phyloP scores from a whole-genome alignment of 805 yeast species.

The Candida takata region DNA sequence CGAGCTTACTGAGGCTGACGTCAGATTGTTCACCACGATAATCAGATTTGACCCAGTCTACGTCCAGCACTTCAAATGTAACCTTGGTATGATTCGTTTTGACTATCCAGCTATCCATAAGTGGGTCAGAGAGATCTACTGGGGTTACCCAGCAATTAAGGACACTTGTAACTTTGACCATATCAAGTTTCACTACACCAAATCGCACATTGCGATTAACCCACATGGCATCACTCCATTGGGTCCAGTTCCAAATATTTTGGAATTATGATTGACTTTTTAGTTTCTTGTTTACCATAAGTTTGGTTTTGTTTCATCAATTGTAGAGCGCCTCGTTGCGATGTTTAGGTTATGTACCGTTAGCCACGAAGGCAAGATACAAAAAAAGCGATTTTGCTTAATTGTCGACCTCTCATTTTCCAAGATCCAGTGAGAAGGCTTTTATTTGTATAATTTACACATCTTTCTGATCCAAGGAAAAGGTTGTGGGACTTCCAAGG shows the following conservation, averaged over 20 bases:
- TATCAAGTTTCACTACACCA: slow-evolving; percentile 86
- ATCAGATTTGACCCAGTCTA: slow-evolving; percentile 90
- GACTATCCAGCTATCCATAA: slow-evolving; percentile 74
- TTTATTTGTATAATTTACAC: too few species aligned
- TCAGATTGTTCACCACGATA: slow-evolving; percentile 80
- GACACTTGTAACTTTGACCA: slow-evolving; percentile 83
- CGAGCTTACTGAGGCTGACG: slow-evolving; percentile 80
- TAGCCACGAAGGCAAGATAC: too few species aligned
- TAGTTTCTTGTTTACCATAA: too few species aligned
- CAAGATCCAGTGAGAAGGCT: too few species aligned
- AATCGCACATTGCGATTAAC: slow-evolving; percentile 73
- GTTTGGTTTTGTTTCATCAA: too few species aligned
- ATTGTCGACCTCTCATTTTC: too few species aligned
- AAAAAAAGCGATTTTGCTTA: too few species aligned
- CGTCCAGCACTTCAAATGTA: slow-evolving; percentile 93
- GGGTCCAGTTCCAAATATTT: slow-evolving; percentile 80
- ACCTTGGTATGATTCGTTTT: slow-evolving; percentile 67
- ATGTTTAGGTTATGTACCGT: too few species aligned
- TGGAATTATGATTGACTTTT: slow-evolving; percentile 31
- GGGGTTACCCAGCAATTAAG: slow-evolving; percentile 66
- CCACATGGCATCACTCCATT: slow-evolving; percentile 79
- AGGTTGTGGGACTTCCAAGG: too few species aligned
- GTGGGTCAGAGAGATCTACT: slow-evolving; percentile 80
- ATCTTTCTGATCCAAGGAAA: too few species aligned
- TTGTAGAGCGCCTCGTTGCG: too few species aligned